phyloP scores from a whole-genome alignment of 192 early-diverging fungal genomes.

The Thoreauomyces humboldtii region DNA sequence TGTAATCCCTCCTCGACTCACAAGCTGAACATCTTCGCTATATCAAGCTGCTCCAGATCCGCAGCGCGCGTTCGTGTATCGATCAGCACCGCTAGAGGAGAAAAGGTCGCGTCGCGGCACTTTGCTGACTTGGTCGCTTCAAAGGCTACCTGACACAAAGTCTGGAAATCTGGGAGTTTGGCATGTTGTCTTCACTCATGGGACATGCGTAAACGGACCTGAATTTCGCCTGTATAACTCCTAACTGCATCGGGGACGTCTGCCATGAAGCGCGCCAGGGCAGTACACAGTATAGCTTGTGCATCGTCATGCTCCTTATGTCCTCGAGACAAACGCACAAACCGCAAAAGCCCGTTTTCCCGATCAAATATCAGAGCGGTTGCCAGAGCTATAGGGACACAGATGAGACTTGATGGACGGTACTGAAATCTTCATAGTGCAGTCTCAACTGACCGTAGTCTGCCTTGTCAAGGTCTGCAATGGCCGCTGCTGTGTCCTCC shows the following conservation, averaged over 20 bases:
- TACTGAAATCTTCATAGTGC: too few species aligned
- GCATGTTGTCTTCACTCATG: not conserved
- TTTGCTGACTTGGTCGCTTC: conserved; percentile 26
- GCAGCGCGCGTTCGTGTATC: conserved; percentile 7
- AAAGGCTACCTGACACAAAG: conserved; percentile 13
- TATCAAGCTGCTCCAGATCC: conserved; percentile 19
- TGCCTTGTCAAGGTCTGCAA: not conserved
- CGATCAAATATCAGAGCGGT: conserved; percentile 31
- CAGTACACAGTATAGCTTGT: conserved; percentile 22
- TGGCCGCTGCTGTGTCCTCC: not conserved
- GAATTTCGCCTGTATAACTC: conserved; percentile 24
- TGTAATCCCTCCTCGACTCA: not conserved
- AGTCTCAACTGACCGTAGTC: conserved; percentile 8
- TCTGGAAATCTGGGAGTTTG: not conserved
- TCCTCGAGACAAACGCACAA: conserved; percentile 19
- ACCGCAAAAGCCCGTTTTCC: conserved; percentile 25
- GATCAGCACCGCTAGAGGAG: conserved; percentile 19
- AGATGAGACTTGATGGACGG: not conserved
- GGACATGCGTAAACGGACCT: conserved; percentile 18
- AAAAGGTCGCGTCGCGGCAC: conserved; percentile 23
- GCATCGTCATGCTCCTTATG: conserved; percentile 25
- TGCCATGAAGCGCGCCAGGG: conserved; percentile 17
- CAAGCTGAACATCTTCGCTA: conserved; percentile 25
- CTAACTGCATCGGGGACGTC: not conserved
- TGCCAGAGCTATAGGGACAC: conserved; percentile 24